Evolutionary conservation across 768 basidiomycete genomes (phyloP), one percentile per base, ranked within the genome.

Genomic region (Stropharia rugosoannulata): DNA sequence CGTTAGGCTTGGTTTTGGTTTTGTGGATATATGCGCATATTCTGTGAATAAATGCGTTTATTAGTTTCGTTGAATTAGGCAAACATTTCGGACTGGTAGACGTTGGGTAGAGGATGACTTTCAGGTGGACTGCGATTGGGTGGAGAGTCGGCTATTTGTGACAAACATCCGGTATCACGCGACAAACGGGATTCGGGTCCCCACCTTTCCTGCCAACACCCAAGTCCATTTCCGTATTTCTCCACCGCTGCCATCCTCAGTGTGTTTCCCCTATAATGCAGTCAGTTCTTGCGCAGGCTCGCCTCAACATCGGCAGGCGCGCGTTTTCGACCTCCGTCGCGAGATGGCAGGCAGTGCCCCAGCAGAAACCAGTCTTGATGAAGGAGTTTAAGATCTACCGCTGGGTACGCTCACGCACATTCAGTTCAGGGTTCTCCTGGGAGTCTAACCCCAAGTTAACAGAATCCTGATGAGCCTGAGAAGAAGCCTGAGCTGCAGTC

Each of bases 301-400:
- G 62, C 55, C 57, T 62, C 54, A 55, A 57, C 15, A 38, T 67
- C 11, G 59, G 61, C 27, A 64, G 57, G 54, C 66, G 66, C 41
- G 62, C 63, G 36, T 68, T 68, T 59, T 62, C 64, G 12, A 62
- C 64, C 5, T 63, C 64, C 19, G 54, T 52, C 18, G 55, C 63
- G 50, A 58, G 57, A 56, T 66, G 60, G 55, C 79, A 78, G 66
- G 78, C 78, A 1, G 80, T 82, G 2, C 83, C 86, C 0, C 70
- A 73, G 1, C 77, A 87, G 75, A 90, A 90, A 70, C 83, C 85
- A 0, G 82, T 83, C 15, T 68, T 89, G 62, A 77, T 87, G 65
- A 98, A 98, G 78, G 89, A 95, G 73, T 98, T 99, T 81, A 92
- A 95, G 81, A 95, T 99, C 62, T 99, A 99, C 77, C 91, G 97